A percentile compares a stretch with the other conserved stretches of the same genome.
Evolutionary conservation across 164 flowering plant species (phyloP).

Genomic region (Nymphaea thermarum): DNA sequence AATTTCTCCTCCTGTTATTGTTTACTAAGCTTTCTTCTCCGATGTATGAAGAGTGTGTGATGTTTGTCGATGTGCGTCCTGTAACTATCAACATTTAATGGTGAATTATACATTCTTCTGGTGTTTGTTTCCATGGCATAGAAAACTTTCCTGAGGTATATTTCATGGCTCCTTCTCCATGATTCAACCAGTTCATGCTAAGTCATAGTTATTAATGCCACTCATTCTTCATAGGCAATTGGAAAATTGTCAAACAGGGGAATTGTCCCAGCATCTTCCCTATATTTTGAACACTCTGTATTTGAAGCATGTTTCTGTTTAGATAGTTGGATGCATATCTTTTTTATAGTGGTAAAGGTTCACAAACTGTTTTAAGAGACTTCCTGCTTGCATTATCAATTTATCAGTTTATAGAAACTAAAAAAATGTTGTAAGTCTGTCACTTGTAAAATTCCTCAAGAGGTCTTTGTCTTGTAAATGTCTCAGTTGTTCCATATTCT

Average conservation of each 20-base stretch:
- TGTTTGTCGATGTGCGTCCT: too few relatives aligned
- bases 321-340: too few relatives aligned
- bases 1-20: neutral
- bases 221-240: neutral
- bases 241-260: neutral
- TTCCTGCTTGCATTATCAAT: too few relatives aligned
- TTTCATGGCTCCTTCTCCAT: neutral
- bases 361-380: too few relatives aligned
- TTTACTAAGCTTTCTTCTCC: neutral
- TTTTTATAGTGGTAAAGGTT: too few relatives aligned
- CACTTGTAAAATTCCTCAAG: neutral
- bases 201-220: neutral
- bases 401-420: neutral
- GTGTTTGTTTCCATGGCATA: neutral
- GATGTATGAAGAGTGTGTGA: neutral
- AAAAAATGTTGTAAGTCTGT: neutral
- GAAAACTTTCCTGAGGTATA: neutral
- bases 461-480: neutral
- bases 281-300: too few relatives aligned
- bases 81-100: too few relatives aligned
- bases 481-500: neutral
- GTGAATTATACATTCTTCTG: neutral
- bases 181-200: too few relatives aligned
- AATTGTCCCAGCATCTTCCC: neutral
- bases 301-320: too few relatives aligned